Evolutionary conservation across 768 basidiomycete species (phyloP), one percentile per base, ranked within the genome.

Genomic region (Mycena floridula): DNA sequence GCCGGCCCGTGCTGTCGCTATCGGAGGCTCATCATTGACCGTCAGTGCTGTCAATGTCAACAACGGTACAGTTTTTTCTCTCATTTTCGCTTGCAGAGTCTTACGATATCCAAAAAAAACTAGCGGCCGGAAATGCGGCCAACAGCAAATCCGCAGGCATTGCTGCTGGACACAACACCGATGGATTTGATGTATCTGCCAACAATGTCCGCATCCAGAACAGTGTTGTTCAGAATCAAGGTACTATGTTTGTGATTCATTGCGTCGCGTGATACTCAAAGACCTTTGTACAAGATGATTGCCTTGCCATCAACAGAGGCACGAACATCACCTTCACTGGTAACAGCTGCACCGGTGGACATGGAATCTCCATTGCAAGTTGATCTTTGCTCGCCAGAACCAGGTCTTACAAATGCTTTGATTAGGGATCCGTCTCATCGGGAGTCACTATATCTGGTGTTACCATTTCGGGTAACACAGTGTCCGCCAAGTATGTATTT

Each of bases 241-340:
- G 54, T 55, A 20, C 4, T 13, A n/a, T n/a, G n/a, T n/a, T n/a
- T n/a, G n/a, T 36, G 11, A 22, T 32, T 30, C 20, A 18, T 5
- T 7, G 1, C n/a, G 18, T 11, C 3, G 4, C n/a, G 16, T 21
- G 18, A 0, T n/a, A 20, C 4, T 4, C 4, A 27, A 36, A 15
- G 9, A 35, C 7, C 30, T 3, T 16, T 26, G 12, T 38, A 11
- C 18, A 3, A 51, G 55, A 57, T 27, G 55, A 57, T 37, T 57
- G 55, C 25, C 49, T 57, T 12, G 55, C 55, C 0, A 54, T 57
- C 49, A 54, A 54, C 40, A 40, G 25, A 2, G 55, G 55, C 30
- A 49, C 42, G 3, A 54, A 44, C 39, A 57, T 57, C 37, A 37
- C 41, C 2, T 57, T 57, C 39, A 36, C 43, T 1, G 51, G 51